These are phyloP conservation scores for Ophioceras dolichostomum DNA, from an alignment of 2,329 filamentous ascomycete species.

Conservation along the genomic window DNA sequence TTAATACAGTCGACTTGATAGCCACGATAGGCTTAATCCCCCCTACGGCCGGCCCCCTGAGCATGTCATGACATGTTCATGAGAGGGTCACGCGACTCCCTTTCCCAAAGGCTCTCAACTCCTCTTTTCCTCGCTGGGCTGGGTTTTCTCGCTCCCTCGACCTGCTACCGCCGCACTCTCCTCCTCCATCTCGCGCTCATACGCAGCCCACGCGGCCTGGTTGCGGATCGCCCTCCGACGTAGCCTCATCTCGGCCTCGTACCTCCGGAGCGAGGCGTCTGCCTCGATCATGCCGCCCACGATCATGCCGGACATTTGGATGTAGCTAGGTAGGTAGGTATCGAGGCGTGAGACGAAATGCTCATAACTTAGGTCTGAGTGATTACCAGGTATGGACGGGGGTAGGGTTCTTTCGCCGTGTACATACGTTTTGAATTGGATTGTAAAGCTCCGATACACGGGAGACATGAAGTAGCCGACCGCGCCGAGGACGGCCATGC, in stretches of 20 bases:
- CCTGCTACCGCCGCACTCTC: too few species aligned
- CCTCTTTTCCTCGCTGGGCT: neutral
- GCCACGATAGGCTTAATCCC: too few species aligned
- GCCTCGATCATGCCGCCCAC: constrained; percentile 66
- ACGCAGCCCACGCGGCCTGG: constrained; percentile 54
- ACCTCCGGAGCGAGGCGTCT: constrained; percentile 53
- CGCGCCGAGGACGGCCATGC: constrained; percentile 47
- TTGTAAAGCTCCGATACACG: constrained; percentile 57
- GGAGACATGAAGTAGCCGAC: constrained; percentile 54
- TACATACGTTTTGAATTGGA: constrained; percentile 67
- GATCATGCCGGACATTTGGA: constrained; percentile 82
- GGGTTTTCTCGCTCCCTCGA: constrained; percentile 18
- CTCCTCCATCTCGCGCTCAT: constrained; percentile 47
- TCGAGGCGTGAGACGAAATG: neutral
- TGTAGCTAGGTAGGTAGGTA: constrained; percentile 42
- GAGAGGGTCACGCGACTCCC: too few species aligned
- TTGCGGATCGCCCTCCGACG: constrained; percentile 52
- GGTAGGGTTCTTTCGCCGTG: too few species aligned
- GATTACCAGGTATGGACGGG: neutral
- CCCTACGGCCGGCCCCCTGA: too few species aligned
- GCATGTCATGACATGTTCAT: too few species aligned
- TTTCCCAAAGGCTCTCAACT: too few species aligned
- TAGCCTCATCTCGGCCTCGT: constrained; percentile 53
- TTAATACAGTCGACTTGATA: too few species aligned
- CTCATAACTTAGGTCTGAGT: too few species aligned